Evolutionary conservation across 331 rosid genomes (phyloP).

Genomic region (Quercus lobata): DNA sequence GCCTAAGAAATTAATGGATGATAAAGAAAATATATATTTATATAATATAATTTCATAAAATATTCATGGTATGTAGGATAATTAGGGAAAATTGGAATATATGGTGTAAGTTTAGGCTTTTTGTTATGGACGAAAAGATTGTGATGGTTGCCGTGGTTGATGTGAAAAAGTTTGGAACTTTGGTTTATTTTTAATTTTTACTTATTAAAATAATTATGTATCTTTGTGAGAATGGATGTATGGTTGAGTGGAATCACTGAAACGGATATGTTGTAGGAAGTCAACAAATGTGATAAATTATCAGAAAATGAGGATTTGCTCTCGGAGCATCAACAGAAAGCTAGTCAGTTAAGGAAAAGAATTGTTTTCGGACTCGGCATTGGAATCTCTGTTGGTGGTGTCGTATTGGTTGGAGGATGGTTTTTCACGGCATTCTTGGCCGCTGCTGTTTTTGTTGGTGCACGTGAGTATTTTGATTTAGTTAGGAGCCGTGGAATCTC

Average conservation of each 20-base stretch:
- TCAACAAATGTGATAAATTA: slow-evolving; percentile 28
- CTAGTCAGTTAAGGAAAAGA: slow-evolving; percentile 58
- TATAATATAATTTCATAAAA: neutral
- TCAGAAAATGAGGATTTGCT: slow-evolving; percentile 44
- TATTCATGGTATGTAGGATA: neutral
- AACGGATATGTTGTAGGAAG: slow-evolving; percentile 40
- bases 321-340: slow-evolving; percentile 40
- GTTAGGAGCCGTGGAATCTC: slow-evolving; percentile 75
- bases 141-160: neutral
- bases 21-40: too few species aligned
- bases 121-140: neutral
- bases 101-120: neutral
- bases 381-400: slow-evolving; percentile 58
- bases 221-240: slow-evolving; percentile 9
- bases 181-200: slow-evolving; percentile 8
- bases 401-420: slow-evolving; percentile 89
- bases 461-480: slow-evolving; percentile 79
- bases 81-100: neutral
- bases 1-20: neutral
- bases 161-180: neutral
- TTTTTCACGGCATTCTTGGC: slow-evolving; percentile 52
- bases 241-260: slow-evolving; percentile 26
- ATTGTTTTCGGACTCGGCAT: slow-evolving; percentile 72
- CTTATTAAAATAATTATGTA: neutral
- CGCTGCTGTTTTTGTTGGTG: slow-evolving; percentile 59